Evolutionary conservation across 768 basidiomycete genomes (phyloP).

Genomic region (Steccherinum ochraceum): DNA sequence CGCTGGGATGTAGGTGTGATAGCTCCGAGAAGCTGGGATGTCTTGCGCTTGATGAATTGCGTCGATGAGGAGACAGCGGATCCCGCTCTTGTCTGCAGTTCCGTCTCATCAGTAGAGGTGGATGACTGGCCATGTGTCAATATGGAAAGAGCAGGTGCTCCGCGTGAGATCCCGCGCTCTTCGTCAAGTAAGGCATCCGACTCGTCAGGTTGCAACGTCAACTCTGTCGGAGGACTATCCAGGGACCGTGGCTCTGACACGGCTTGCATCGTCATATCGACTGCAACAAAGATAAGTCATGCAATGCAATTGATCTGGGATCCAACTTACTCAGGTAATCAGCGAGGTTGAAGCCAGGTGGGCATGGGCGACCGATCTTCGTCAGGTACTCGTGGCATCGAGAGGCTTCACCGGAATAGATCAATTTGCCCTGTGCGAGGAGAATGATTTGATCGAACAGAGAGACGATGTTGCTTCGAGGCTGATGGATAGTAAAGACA

Average conservation of each 20-base stretch:
- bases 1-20: conserved; percentile 34
- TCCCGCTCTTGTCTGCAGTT: conserved; percentile 41
- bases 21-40: conserved; percentile 64
- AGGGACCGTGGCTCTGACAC: conserved; percentile 30
- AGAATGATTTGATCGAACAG: conserved; percentile 90
- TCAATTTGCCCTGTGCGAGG: conserved; percentile 74
- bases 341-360: conserved; percentile 93
- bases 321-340: conserved; percentile 93
- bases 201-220: conserved; percentile 29
- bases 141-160: conserved; percentile 1
- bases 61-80: conserved; percentile 37
- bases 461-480: conserved; percentile 94
- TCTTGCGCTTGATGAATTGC: conserved; percentile 59
- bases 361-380: conserved; percentile 76
- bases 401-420: conserved; percentile 76
- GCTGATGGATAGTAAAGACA: conserved; percentile 97
- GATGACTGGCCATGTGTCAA: conserved; percentile 23
- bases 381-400: conserved; percentile 80
- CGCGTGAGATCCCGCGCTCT: conserved; percentile 49
- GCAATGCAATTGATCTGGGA: conserved; percentile 15
- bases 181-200: conserved; percentile 50
- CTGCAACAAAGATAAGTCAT: conserved; percentile 19
- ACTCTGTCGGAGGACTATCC: conserved; percentile 22
- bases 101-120: conserved; percentile 39
- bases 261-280: conserved; percentile 39